Evolutionary conservation across 371 early-diverging fungal genomes (phyloP).

Genomic region (Aphelidium insulamus): DNA sequence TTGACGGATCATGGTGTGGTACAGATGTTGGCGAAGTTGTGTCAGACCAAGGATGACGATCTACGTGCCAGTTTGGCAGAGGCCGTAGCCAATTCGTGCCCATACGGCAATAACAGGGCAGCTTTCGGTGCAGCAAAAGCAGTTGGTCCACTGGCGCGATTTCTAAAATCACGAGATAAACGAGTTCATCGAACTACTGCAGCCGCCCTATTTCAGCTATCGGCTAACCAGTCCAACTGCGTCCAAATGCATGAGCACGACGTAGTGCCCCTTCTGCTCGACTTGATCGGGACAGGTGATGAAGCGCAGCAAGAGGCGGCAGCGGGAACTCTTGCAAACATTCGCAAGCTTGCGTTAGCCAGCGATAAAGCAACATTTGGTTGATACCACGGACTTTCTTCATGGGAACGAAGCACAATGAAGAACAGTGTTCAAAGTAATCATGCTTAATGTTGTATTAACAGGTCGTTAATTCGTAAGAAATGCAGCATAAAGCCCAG

Average conservation of each 20-base stretch:
- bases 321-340: constrained; percentile 30
- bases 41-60: constrained; percentile 21
- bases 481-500: no score
- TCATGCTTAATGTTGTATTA: no score
- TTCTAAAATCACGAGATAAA: constrained; percentile 24
- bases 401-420: no score
- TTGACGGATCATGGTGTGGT: constrained; percentile 39
- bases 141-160: constrained; percentile 29
- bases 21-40: constrained; percentile 27
- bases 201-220: constrained; percentile 24
- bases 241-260: constrained; percentile 36
- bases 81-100: constrained; percentile 30
- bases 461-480: no score
- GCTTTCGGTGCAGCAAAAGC: constrained; percentile 27
- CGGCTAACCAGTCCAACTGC: constrained; percentile 21
- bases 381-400: no score
- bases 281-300: constrained; percentile 28
- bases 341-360: constrained; percentile 12
- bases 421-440: no score
- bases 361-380: constrained; percentile 1
- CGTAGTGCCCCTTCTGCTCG: constrained; percentile 26
- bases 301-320: constrained; percentile 25
- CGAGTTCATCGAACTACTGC: constrained; percentile 28
- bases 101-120: constrained; percentile 30
- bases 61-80: constrained; percentile 24